A percentile compares a stretch with the other conserved stretches of the same genome.
phyloP scores from a whole-genome alignment of 305 asterid genomes.

The Plantago coronopus region DNA sequence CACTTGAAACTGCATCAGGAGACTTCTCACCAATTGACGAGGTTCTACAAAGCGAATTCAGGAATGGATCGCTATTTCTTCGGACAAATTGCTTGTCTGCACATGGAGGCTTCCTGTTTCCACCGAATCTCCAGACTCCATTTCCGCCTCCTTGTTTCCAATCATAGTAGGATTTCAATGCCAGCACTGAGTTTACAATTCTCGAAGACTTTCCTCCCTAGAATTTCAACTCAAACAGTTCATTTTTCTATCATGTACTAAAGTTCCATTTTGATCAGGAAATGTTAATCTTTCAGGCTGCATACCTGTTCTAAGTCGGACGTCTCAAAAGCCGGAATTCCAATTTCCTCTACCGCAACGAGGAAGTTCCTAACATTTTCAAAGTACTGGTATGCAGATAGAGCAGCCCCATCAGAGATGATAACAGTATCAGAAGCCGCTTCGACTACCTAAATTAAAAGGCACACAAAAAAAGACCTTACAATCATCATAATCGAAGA shows the following conservation, averaged over 20 bases:
- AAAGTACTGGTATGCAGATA: constrained; percentile 82
- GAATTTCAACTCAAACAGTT: constrained; percentile 7
- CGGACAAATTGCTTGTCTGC: constrained; percentile 52
- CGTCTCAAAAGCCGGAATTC: constrained; percentile 87
- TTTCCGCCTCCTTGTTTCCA: constrained; percentile 80
- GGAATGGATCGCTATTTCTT: constrained; percentile 56
- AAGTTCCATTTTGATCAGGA: no score
- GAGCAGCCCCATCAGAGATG: constrained; percentile 91
- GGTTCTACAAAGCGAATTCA: constrained; percentile 61
- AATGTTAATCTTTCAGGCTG: neutral
- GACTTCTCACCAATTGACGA: constrained; percentile 44
- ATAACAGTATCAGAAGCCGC: constrained; percentile 56
- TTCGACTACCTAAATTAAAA: constrained; percentile 85
- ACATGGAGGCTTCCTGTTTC: constrained; percentile 52
- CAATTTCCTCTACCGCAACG: constrained; percentile 64
- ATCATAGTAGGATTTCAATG: constrained; percentile 66
- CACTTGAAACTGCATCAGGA: constrained; percentile 35
- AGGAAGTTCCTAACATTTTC: constrained; percentile 92
- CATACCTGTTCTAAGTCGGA: constrained; percentile 86
- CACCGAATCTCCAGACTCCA: constrained; percentile 63
- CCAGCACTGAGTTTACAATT: constrained; percentile 71
- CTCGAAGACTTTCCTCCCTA: constrained; percentile 88
- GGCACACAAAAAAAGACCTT: constrained; percentile 18
- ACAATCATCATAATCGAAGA: constrained; percentile 9
- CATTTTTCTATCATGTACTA: no score